Evolutionary conservation across 1,139 yeast genomes (phyloP).

Genomic region (Wickerhamiella infanticola): DNA sequence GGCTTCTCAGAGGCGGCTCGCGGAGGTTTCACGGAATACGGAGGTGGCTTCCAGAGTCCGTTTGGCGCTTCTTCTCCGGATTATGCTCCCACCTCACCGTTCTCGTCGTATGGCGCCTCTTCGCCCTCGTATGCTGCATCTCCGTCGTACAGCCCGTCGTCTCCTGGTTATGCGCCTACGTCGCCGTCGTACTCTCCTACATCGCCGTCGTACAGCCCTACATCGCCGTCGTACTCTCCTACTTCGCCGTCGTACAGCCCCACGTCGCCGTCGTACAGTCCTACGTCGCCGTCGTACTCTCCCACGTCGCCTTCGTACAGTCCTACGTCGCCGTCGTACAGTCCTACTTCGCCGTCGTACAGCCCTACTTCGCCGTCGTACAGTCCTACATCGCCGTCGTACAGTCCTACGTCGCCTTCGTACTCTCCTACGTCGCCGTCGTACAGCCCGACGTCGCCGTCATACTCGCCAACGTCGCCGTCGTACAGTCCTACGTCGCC

Average conservation of each 20-base stretch:
- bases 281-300: conserved; percentile 56
- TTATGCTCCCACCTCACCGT: conserved; percentile 58
- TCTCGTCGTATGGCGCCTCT: conserved; percentile 39
- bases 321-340: conserved; percentile 63
- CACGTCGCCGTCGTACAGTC: conserved; percentile 26
- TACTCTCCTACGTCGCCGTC: conserved; percentile 20
- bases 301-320: conserved; percentile 61
- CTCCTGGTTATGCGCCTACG: conserved; percentile 42
- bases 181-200: conserved; percentile 55
- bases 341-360: conserved; percentile 30
- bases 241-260: conserved; percentile 44
- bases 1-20: conserved; percentile 56
- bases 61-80: conserved; percentile 42
- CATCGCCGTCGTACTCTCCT: conserved; percentile 63
- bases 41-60: conserved; percentile 39
- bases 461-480: conserved; percentile 63
- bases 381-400: conserved; percentile 36
- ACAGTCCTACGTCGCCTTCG: conserved; percentile 49
- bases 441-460: conserved; percentile 55
- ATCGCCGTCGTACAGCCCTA: conserved; percentile 36
- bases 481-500: conserved; percentile 51
- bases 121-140: conserved; percentile 53
- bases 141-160: conserved; percentile 35
- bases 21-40: conserved; percentile 92
- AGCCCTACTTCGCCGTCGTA: conserved; percentile 45